Evolutionary conservation across 163 green algal species (phyloP).

Genomic region (Chlorella variabilis): DNA sequence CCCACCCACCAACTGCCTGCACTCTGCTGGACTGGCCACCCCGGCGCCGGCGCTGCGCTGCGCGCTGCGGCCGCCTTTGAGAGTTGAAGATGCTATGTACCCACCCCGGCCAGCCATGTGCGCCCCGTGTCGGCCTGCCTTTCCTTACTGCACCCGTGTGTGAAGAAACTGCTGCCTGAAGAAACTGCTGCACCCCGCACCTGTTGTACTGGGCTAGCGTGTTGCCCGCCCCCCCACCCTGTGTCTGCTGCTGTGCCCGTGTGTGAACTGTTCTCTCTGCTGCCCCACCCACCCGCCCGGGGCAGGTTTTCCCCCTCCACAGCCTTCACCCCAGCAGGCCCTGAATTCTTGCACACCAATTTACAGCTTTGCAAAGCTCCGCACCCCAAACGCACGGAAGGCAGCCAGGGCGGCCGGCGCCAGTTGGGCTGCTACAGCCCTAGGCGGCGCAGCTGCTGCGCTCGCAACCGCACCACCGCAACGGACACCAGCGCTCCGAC

Average conservation of each 20-base stretch:
- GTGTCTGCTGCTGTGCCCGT: neutral
- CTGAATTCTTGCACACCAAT: neutral
- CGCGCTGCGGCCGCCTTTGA: too few relatives aligned
- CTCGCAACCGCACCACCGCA: slow-evolving; percentile 5
- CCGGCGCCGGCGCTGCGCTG: too few relatives aligned
- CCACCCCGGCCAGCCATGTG: too few relatives aligned
- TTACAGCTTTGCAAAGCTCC: neutral
- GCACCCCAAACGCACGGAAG: too few relatives aligned
- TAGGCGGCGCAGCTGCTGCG: slow-evolving; percentile 1
- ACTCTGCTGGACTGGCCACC: too few relatives aligned
- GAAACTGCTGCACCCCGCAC: too few relatives aligned
- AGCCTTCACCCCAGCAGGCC: neutral
- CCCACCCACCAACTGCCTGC: too few relatives aligned
- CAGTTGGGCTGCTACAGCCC: slow-evolving; percentile 13
- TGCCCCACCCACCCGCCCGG: neutral
- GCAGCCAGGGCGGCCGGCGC: too few relatives aligned
- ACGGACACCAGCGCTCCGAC: neutral
- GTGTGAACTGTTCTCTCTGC: neutral
- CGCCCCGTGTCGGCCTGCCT: too few relatives aligned
- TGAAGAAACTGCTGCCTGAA: neutral
- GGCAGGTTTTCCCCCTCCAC: neutral
- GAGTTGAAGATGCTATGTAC: too few relatives aligned
- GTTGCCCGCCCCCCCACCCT: neutral
- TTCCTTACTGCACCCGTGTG: neutral
- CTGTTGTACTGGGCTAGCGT: neutral